Evolutionary conservation across 306 rosid species (phyloP), one percentile per base, ranked within the genome.

Genomic region (Cucurbita argyrosperma): DNA sequence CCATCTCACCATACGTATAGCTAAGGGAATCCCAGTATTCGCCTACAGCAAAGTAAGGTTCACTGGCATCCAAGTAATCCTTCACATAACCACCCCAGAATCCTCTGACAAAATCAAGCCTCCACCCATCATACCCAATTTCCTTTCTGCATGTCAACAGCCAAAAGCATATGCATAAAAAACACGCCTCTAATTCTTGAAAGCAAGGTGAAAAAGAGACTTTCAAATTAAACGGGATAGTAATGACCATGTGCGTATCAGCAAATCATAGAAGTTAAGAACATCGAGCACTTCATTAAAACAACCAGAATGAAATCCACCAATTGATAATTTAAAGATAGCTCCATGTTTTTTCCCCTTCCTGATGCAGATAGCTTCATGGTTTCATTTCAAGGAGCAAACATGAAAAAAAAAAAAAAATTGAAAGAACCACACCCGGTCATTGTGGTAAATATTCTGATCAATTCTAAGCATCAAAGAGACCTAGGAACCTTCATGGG

Each of bases 41-140:
- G 7, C 99, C 99, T 0, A 95, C 93, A 8, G 90, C 84, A 76
- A 95, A 95, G 87, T 79, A 84, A 30, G 99, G 99, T 79, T 87
- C 86, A 61, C 71, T 95, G 74, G 96, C 87, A 43, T 89, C 89
- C 50, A 95, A 21, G 84, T 95, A 95, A 82, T 95, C 96, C 86
- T 87, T 91, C 57, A 95, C 90, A 80, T 95, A 95, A 75, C 99
- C 99, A 75, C 99, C 99, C 99, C 99, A 95, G 85, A 95, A 95
- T 67, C 99, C 99, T 82, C 96, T 85, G 30, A 66, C 96, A 86
- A 89, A 95, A 88, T 95, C 99, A 78, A 95, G 99, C 86, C 99
- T 85, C 99, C 99, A 95, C 64, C 99, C 99, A 73, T 89, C 97
- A 72, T 88, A 95, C 69, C 99, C 99, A 51, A 95, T 88, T 80